Base-by-base conservation (phyloP, 495 filamentous ascomycete species). In the Penicillium coprophilum region DNA sequence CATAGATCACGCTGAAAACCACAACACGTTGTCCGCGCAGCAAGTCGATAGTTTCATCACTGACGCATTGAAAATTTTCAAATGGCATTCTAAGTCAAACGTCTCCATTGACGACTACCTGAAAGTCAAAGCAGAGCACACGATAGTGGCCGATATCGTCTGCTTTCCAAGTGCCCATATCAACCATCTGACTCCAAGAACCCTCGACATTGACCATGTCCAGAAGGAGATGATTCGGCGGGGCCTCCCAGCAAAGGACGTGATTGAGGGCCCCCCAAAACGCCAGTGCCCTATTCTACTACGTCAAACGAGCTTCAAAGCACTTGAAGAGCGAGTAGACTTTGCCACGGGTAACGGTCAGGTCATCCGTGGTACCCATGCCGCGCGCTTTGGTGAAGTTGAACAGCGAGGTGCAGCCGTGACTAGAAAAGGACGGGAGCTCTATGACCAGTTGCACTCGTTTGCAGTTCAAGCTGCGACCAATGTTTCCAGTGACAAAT, bases 101-200 rank as follows among this genome's bases (percentile, higher is more conserved):
- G 71, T 71, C 12, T 63, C 71, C 0, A 27, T 67, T 13, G 69
- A 70, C 2, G 70, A 74, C 32, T 79, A 79, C 55, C 56, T 64
- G 55, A 46, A 57, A 17, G 62, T 75, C 2, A 69, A 69, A 43
- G 50, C 51, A 2, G 72, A 76, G 47, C 73, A 77, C 45, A 69
- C 72, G 8, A 53, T 77, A 12, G 62, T 78, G 12, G 74, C 76
- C 4, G 76, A 77, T 39, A 67, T 76, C 28, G 74, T 71, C 32
- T 76, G 67, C 34, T 77, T 77, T 32, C 68, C 62, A 12, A 70
- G 54, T 24, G 63, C 69, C 10, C 76, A 77, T 59, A 74, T 79
- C 47, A 79, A 79, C 50, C 76, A 79, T 46, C 66, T 79, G 17
- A 77, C 74, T 1, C 76, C 76, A 0, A 68, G 76, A 6, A 73